Evolutionary conservation across 106 monocot genomes (phyloP).

Genomic region (Dioscorea zingiberensis): DNA sequence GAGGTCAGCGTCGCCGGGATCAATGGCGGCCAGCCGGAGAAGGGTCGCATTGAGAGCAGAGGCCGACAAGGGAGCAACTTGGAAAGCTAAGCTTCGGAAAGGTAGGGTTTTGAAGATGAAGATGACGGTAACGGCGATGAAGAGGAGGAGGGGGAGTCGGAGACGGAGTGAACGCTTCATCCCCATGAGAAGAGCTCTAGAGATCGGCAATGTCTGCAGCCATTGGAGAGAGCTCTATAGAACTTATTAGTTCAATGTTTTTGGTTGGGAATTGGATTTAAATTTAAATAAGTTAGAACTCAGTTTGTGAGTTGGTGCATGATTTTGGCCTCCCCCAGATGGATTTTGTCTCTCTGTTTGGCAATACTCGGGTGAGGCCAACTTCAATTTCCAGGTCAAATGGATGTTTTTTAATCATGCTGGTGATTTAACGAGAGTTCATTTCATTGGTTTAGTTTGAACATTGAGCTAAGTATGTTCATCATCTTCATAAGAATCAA

Average conservation of each 20-base stretch:
- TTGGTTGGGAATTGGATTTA: not conserved
- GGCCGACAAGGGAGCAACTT: not conserved
- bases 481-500: too few species aligned
- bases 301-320: not conserved
- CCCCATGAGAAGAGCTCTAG: not conserved
- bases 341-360: too few species aligned
- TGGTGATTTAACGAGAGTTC: too few species aligned
- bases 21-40: slow-evolving; percentile 10
- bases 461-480: too few species aligned
- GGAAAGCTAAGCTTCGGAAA: not conserved
- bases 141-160: not conserved
- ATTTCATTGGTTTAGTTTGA: too few species aligned
- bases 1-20: slow-evolving; percentile 1
- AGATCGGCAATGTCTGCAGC: not conserved
- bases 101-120: not conserved
- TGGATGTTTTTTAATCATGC: too few species aligned
- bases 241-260: not conserved
- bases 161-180: not conserved
- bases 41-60: not conserved
- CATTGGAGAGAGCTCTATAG: not conserved
- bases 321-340: too few species aligned
- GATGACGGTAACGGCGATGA: not conserved
- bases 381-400: too few species aligned
- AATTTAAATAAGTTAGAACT: not conserved
- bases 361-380: too few species aligned